Percentiles rank a stretch among this genome's conserved stretches.
phyloP scores from a whole-genome alignment of 495 filamentous ascomycete species.

The Xylaria palmicola region DNA sequence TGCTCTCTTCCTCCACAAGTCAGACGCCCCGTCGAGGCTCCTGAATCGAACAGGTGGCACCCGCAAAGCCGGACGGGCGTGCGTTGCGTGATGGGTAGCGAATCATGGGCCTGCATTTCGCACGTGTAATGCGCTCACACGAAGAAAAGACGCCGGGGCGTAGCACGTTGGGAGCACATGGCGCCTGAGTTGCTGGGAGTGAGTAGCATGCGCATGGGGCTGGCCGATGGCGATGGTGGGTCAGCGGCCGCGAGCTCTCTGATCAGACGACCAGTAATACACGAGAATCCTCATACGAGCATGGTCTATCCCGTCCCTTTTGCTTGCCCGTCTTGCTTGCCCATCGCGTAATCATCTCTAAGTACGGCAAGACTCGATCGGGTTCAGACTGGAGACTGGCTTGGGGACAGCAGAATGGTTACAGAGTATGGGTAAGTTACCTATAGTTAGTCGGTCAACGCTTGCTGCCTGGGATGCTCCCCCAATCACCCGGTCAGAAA shows the following conservation, averaged over 20 bases:
- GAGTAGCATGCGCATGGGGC: neutral
- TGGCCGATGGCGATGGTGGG: neutral
- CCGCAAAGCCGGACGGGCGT: neutral
- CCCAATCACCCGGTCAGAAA: too few relatives aligned
- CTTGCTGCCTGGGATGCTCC: too few relatives aligned
- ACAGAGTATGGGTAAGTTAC: too few relatives aligned
- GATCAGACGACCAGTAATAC: conserved; percentile 6
- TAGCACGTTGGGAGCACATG: neutral
- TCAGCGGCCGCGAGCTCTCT: conserved; percentile 5
- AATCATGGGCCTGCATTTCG: conserved; percentile 28
- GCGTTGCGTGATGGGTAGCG: conserved; percentile 6
- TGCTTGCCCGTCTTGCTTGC: too few relatives aligned
- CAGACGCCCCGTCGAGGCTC: neutral
- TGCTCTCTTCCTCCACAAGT: neutral
- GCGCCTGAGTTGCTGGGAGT: neutral
- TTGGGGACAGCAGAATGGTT: too few relatives aligned
- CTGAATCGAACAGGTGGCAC: neutral
- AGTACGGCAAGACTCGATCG: too few relatives aligned
- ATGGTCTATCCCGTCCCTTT: too few relatives aligned
- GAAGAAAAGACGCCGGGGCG: conserved; percentile 1
- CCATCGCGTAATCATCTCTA: too few relatives aligned
- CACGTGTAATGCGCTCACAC: conserved; percentile 26
- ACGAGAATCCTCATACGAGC: conserved; percentile 4
- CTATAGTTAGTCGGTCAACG: too few relatives aligned
- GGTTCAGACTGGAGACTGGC: too few relatives aligned